phyloP scores from a whole-genome alignment of 129 eudicot species.

The Arctium lappa region DNA sequence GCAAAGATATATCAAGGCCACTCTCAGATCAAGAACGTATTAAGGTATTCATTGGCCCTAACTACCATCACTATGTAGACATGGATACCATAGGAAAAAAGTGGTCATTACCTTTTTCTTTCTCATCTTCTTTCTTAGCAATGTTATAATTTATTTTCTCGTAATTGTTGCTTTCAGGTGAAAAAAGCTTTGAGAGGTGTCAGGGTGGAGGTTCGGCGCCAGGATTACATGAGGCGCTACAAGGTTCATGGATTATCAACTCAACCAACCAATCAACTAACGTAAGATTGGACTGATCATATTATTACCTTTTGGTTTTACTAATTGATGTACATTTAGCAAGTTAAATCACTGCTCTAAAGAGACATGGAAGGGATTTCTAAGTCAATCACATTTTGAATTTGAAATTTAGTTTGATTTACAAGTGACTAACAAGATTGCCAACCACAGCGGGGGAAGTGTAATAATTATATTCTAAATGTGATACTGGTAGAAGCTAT shows the following conservation, averaged over 20 bases:
- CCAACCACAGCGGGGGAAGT: background rate
- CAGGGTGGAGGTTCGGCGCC: conserved; percentile 39
- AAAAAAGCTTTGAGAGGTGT: conserved; percentile 61
- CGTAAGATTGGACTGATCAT: conserved; percentile 33
- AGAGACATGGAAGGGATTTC: background rate
- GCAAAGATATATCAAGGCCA: conserved; percentile 38
- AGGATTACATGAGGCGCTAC: conserved; percentile 25
- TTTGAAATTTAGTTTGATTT: background rate
- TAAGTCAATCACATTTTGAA: background rate
- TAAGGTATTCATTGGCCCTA: conserved; percentile 45
- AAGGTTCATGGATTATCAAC: conserved; percentile 48
- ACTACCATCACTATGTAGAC: background rate
- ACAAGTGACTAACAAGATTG: background rate
- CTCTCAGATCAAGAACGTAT: conserved; percentile 61
- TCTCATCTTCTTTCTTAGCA: background rate
- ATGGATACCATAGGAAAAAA: too few species aligned
- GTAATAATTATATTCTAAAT: too few species aligned
- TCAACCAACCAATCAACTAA: conserved; percentile 26
- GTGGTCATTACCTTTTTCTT: too few species aligned
- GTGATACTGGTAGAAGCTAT: too few species aligned
- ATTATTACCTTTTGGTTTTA: background rate
- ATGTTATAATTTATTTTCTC: background rate
- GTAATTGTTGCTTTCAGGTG: conserved; percentile 38
- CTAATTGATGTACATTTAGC: background rate
- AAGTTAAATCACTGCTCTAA: background rate